Percentiles rank a stretch among this genome's conserved stretches.
These are phyloP conservation scores for Rhododendron kiyosumense DNA, from an alignment of 148 eudicot species.

Conservation along the genomic window DNA sequence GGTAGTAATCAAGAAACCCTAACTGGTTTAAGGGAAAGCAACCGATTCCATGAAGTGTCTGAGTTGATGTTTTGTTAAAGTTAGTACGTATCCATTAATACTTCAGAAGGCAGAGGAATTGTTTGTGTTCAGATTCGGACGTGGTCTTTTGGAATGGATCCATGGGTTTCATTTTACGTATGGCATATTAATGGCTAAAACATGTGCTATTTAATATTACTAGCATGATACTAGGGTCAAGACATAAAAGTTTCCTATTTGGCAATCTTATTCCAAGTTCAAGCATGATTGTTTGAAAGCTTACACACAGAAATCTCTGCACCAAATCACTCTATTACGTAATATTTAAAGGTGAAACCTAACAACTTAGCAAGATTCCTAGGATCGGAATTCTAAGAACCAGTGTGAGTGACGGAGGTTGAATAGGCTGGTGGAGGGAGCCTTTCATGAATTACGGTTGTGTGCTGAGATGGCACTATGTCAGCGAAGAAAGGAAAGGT, in stretches of 20 bases:
- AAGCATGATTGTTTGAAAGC: neutral
- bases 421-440: neutral
- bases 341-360: neutral
- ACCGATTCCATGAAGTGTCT: neutral
- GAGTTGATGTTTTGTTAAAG: neutral
- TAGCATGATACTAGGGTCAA: neutral
- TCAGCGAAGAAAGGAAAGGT: neutral
- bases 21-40: neutral
- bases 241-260: neutral
- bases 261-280: neutral
- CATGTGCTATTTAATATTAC: neutral
- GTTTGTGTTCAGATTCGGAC: neutral
- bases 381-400: neutral
- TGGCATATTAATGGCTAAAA: neutral
- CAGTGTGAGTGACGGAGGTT: neutral
- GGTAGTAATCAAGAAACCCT: neutral
- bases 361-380: neutral
- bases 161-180: conserved; percentile 1
- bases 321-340: neutral
- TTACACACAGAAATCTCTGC: neutral
- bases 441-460: neutral
- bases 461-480: neutral
- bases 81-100: neutral
- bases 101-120: neutral
- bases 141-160: neutral